These are phyloP conservation scores for Microcos paniculata DNA, from an alignment of 345 rosid species.

Conservation along the genomic window DNA sequence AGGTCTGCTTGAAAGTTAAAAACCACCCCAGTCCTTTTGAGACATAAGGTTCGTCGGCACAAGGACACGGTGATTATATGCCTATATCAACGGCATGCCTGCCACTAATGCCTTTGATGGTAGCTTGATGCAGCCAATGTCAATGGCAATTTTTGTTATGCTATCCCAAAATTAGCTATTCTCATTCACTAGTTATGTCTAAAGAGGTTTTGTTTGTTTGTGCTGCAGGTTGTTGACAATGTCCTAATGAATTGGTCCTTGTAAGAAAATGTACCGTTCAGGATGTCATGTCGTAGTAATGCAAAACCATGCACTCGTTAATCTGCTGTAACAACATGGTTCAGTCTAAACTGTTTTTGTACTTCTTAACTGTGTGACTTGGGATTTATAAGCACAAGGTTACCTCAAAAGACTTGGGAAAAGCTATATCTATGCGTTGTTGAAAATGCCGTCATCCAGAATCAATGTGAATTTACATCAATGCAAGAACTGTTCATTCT, in stretches of 20 bases:
- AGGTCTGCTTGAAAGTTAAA: neutral
- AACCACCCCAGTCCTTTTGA: neutral
- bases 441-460: constrained; percentile 21
- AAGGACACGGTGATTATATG: neutral
- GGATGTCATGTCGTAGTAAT: constrained; percentile 12
- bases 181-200: neutral
- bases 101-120: neutral
- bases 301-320: constrained; percentile 18
- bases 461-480: constrained; percentile 17
- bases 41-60: constrained; percentile 3
- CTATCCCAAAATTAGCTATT: neutral
- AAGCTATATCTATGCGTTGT: neutral
- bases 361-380: constrained; percentile 17
- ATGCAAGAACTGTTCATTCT: constrained; percentile 12
- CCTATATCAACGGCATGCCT: neutral
- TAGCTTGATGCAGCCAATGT: neutral
- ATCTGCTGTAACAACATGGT: constrained; percentile 23
- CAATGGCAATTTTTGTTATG: neutral
- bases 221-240: constrained; percentile 26
- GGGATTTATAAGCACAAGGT: constrained; percentile 16
- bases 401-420: constrained; percentile 11
- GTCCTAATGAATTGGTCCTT: constrained; percentile 13
- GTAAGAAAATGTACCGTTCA: neutral
- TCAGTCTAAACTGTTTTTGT: constrained; percentile 25
- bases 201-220: neutral